Evolutionary conservation across 345 rosid genomes (phyloP), one percentile per base, ranked within the genome.

Genomic region (Limnanthes douglasii): DNA sequence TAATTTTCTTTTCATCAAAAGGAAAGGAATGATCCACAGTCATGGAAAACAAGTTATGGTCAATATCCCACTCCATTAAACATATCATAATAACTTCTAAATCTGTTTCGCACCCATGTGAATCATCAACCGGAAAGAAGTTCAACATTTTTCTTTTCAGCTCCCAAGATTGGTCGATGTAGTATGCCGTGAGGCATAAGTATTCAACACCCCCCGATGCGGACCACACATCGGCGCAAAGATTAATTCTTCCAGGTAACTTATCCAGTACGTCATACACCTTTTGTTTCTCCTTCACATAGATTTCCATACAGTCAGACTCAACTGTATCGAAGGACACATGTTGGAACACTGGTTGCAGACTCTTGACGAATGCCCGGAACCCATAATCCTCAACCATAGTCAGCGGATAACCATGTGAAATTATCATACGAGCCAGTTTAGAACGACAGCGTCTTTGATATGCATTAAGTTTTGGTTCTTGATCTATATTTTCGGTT

Each of bases 51-150:
- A 78, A 52, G 57, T 72, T 78, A 11, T 75, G 63, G 34, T 83
- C 86, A 21, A 83, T 78, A 62, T 74, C 92, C 92, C 92, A 83
- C 8, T 83, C 86, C 95, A 74, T 67, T 26, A 83, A 68, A 50
- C 73, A 69, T 2, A 55, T 26, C 51, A 75, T 78, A 23, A 83
- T 54, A 23, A 50, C 74, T 28, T 78, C 92, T 8, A 86, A 57
- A 18, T 65, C 67, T 68, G 54, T 51, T 38, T 74, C 95, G 43
- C 64, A 75, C 0, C 68, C 65, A 17, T 62, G 65, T 53, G 79
- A 72, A 11, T 54, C 59, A 51, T 83, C 83, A 27, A 72, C 41
- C 39, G 45, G 8, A 44, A 65, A 41, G 34, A 83, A 72, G 58
- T 60, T 68, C 26, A 83, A 17, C 53, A 60, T 50, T 57, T 52